Evolutionary conservation across 2,329 filamentous ascomycete genomes (phyloP), one percentile per base, ranked within the genome.

Genomic region (Cryphonectria radicalis): DNA sequence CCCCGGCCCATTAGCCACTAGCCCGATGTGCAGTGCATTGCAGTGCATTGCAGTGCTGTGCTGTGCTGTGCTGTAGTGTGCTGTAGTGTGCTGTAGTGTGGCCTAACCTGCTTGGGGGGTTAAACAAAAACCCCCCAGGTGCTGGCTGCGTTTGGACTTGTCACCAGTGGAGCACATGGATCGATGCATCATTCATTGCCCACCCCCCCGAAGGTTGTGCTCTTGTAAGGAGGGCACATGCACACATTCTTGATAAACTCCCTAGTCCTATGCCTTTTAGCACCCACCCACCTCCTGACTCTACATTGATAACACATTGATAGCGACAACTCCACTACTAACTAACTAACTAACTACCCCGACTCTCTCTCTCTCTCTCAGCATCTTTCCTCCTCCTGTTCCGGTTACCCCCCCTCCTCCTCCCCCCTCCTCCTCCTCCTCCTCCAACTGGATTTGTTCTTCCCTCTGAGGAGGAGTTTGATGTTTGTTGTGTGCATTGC

Each of bases 231-330:
- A 28, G 55, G 55, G 55, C 55, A 57, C 25, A 57, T 57, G 55
- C n/a, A n/a, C 55, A 14, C n/a, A 3, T 17, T 32, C 55, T 32
- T 32, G 55, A 32, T 57, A 57, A 57, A 5, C n/a, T 13, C 25
- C n/a, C n/a, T 28, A 13, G n/a, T 28, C 4, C 53, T 57, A 50
- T n/a, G 13, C 13, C 17, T 22, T 22, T 19, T 40, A 62, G 59
- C 59, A 42, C 32, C 59, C 19, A 11, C 59, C 19, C 7, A 37
- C 35, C 62, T 40, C 40, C 62, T 40, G 37, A 37, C n/a, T 40
- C 40, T 63, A 50, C 62, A n/a, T n/a, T 63, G 62, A 63, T 40
- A 63, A 63, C 62, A 13, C 40, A 42, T 40, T 63, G 62, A 43
- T 63, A 63, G 62, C 62, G n/a, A 28, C 62, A 63, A 28, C 62